phyloP scores from a whole-genome alignment of 768 basidiomycete genomes.

The Rhizopogon vesiculosus region DNA sequence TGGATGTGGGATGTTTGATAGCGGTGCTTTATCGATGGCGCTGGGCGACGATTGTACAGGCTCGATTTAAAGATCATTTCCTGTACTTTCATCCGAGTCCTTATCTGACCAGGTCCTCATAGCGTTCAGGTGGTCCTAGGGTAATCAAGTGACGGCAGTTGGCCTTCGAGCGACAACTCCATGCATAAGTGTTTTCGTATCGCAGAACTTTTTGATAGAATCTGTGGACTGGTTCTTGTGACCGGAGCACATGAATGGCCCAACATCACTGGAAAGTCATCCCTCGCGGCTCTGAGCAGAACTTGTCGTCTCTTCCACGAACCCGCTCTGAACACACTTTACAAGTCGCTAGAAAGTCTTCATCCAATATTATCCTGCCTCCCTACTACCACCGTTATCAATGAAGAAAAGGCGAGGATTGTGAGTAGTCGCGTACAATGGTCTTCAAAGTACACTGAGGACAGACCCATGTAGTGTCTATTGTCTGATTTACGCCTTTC shows the following conservation, averaged over 20 bases:
- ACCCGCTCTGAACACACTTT: not conserved
- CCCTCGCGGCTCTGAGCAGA: not conserved
- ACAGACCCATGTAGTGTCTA: not conserved
- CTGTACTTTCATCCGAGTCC: not conserved
- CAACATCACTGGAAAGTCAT: not conserved
- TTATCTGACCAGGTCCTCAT: not conserved
- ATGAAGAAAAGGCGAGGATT: not conserved
- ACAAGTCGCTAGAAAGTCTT: not conserved
- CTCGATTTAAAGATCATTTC: not conserved
- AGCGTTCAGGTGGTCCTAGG: too few relatives aligned
- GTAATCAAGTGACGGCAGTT: not conserved
- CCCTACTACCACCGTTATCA: not conserved
- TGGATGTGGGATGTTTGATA: not conserved
- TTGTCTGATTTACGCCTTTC: not conserved
- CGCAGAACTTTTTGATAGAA: not conserved
- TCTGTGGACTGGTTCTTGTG: not conserved
- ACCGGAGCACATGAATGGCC: not conserved
- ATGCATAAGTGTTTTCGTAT: constrained; percentile 1
- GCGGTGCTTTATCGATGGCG: not conserved
- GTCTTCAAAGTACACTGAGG: not conserved
- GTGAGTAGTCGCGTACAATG: not conserved
- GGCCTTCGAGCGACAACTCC: not conserved
- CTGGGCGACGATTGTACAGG: not conserved
- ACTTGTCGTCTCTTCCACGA: not conserved
- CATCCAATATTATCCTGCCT: not conserved